A percentile compares a stretch with the other conserved stretches of the same genome.
phyloP scores from a whole-genome alignment of 306 rosid genomes.

The Sechiopsis laciniata region DNA sequence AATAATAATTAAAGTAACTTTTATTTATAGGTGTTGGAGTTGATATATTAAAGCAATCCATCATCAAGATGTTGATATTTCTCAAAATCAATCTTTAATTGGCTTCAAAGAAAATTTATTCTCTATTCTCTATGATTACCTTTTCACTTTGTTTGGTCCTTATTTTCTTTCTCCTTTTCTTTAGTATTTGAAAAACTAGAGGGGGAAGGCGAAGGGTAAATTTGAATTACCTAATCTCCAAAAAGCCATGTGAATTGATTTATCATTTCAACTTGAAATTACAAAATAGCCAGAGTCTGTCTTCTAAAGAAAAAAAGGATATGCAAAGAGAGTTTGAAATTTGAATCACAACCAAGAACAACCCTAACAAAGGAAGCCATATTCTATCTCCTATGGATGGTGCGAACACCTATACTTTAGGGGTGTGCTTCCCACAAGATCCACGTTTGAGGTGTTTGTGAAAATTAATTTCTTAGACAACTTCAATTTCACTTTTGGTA shows the following conservation, averaged over 20 bases:
- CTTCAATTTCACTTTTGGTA: too few relatives aligned
- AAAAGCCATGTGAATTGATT: not conserved
- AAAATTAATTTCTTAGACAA: too few relatives aligned
- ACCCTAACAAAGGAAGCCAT: slow-evolving; percentile 42
- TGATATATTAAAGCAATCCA: slow-evolving; percentile 1
- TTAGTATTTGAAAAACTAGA: not conserved
- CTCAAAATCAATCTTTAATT: slow-evolving; percentile 31
- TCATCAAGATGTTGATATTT: not conserved
- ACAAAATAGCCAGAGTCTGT: not conserved
- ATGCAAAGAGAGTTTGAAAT: not conserved
- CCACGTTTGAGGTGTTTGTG: too few relatives aligned
- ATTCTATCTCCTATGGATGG: not conserved
- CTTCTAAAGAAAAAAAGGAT: not conserved
- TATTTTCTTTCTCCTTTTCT: not conserved
- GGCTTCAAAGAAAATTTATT: slow-evolving; percentile 11
- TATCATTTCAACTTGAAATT: not conserved
- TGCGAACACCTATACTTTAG: too few relatives aligned
- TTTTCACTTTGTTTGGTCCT: not conserved
- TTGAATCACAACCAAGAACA: slow-evolving; percentile 10
- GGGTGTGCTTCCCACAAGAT: too few relatives aligned
- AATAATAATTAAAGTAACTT: slow-evolving; percentile 3
- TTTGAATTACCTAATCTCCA: slow-evolving; percentile 1
- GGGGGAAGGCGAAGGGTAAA: not conserved
- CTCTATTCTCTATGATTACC: slow-evolving; percentile 6
- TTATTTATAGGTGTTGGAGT: not conserved